phyloP scores from a whole-genome alignment of 371 early-diverging fungal genomes.

The Polyrhizophydium stewartii region DNA sequence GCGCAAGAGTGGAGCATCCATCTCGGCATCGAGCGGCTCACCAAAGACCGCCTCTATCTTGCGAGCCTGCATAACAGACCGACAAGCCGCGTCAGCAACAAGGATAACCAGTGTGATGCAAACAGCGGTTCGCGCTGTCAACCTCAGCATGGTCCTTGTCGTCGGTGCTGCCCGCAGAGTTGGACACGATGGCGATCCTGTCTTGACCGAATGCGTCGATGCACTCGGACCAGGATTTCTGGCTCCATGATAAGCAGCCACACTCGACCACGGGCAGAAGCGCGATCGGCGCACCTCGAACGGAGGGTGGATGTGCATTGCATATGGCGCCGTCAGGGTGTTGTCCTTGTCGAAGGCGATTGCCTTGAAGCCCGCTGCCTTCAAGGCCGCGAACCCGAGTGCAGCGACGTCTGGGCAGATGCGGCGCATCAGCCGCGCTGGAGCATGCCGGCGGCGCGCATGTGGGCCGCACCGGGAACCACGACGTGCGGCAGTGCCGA shows the following conservation, averaged over 20 bases:
- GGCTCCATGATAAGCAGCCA: no score
- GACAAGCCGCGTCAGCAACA: not conserved
- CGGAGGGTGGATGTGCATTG: slow-evolving; percentile 59
- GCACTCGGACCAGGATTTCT: slow-evolving; percentile 69
- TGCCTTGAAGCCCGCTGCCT: slow-evolving; percentile 50
- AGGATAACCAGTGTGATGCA: not conserved
- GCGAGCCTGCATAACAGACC: slow-evolving; percentile 8
- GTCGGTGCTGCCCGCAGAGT: slow-evolving; percentile 87
- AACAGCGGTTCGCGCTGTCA: not conserved
- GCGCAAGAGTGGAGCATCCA: no score
- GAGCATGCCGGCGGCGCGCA: not conserved
- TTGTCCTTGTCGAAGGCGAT: slow-evolving; percentile 90
- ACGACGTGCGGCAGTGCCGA: slow-evolving; percentile 70
- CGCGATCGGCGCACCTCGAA: slow-evolving; percentile 47
- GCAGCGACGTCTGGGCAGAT: slow-evolving; percentile 56
- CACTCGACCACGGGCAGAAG: not conserved
- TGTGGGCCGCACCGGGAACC: slow-evolving; percentile 54
- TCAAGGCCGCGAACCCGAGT: slow-evolving; percentile 60
- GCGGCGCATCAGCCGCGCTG: no score
- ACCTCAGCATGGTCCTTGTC: slow-evolving; percentile 56
- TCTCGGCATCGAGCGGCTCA: slow-evolving; percentile 8
- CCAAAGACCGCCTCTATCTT: slow-evolving; percentile 27
- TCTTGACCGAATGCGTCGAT: slow-evolving; percentile 54
- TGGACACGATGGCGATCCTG: slow-evolving; percentile 79
- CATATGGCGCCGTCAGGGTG: slow-evolving; percentile 85